Evolutionary conservation across 192 early-diverging fungal genomes (phyloP), one percentile per base, ranked within the genome.

Genomic region (Coemansia sp.): DNA sequence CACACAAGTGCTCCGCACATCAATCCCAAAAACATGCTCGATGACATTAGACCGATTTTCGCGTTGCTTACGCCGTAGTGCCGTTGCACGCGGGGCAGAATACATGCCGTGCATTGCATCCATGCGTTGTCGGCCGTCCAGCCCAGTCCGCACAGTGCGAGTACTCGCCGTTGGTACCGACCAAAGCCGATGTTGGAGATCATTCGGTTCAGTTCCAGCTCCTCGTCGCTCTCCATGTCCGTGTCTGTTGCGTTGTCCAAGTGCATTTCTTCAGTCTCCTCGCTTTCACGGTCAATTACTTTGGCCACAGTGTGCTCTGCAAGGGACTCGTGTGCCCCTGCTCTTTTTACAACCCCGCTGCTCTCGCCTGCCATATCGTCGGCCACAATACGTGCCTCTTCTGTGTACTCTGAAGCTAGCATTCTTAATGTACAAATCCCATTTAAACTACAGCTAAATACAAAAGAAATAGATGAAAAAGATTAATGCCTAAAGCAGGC

Each of bases 41-140:
- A 91, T 1, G 86, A 87, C 44, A 90, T 64, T 4, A 86, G 75
- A 0, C 92, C 92, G 52, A 90, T 88, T 40, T 78, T 75, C 52
- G 77, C 60, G 65, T 90, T 85, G 55, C 82, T 67, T 40, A 94
- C 68, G 25, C 71, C 74, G 78, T 87, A 94, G 64, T 92, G 88
- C 40, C 84, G 79, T 82, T 91, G 88, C 2, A 94, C 83, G 19
- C 85, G 83, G 14, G 91, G 91, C 44, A 92, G 82, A 42, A 91
- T 89, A 14, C 88, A 83, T 1, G 89, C 85, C 12, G 89, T 80
- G 59, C 86, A 87, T 82, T 93, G 80, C 64, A 71, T 65, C 65
- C 82, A 86, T 82, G 91, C 89, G 84, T 94, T 94, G 79, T 94
- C 93, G 0, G 90, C 91, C 37, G 91, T 78, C 93, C 93, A 94